Percentiles rank a stretch among this genome's conserved stretches.
Conservation (phyloP, 176 grass and related monocot species). For the Hyparrhenia diplandra region DNA sequence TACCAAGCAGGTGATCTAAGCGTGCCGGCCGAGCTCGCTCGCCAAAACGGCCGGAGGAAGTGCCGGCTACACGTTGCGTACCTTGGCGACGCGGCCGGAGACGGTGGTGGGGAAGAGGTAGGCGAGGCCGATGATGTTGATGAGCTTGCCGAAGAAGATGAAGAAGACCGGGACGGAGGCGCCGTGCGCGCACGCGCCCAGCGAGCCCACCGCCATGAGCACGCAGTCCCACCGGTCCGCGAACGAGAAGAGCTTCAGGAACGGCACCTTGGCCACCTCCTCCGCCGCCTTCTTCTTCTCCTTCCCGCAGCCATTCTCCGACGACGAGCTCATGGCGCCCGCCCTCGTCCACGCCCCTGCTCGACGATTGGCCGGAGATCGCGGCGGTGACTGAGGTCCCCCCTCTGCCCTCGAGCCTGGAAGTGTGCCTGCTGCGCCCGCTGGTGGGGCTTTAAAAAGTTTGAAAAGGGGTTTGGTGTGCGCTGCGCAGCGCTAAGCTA, state of each 20-base stretch:
- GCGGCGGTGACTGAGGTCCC: not conserved
- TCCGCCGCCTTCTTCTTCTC: not conserved
- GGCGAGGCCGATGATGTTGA: constrained; percentile 95
- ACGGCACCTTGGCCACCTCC: constrained; percentile 59
- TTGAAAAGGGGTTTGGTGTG: not conserved
- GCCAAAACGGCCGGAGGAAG: not conserved
- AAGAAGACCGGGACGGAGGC: constrained; percentile 99
- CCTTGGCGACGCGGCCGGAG: constrained; percentile 73
- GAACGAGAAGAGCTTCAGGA: constrained; percentile 96
- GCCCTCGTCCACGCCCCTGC: not conserved
- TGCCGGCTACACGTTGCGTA: not conserved
- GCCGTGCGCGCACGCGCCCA: constrained; percentile 90
- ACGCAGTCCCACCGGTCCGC: constrained; percentile 93
- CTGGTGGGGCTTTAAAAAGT: constrained; percentile 15
- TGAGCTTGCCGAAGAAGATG: constrained; percentile 99
- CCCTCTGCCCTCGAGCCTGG: not conserved
- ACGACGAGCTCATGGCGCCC: constrained; percentile 37
- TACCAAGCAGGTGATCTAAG: not conserved
- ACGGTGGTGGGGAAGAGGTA: constrained; percentile 87
- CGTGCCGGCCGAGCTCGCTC: not conserved
- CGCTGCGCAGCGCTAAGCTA: not conserved
- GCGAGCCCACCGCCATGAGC: constrained; percentile 76
- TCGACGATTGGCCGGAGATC: constrained; percentile 17
- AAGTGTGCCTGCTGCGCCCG: not conserved
- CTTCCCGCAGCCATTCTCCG: constrained; percentile 17